Base-by-base conservation (phyloP, 192 early-diverging fungal species). In the Coemansia sp. region DNA sequence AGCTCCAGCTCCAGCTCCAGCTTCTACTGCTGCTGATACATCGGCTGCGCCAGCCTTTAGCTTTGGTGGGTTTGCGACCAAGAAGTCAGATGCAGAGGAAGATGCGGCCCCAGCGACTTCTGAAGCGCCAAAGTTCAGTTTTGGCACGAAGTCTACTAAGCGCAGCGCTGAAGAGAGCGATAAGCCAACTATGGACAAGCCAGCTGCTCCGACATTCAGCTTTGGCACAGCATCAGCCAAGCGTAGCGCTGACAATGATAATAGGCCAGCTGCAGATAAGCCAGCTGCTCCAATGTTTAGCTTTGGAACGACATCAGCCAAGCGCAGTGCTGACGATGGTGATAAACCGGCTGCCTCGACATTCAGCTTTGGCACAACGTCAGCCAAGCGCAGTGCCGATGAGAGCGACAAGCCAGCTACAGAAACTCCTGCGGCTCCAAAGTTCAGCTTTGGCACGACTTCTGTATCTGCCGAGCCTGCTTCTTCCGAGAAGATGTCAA, bases 371-470 rank as follows among this genome's bases (percentile, higher is more conserved):
- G 58, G 58, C 11, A 31, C 52, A 2, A 25, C 24, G 52, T 15
- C 56, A 21, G 4, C 56, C 3, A 57, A 57, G 31, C 47, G 56
- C 38, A 38, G 36, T 11, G 56, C 56, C 1, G 56, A 57, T 20
- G 56, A 57, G 37, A 12, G 21, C 28, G 52, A 21, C 5, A n/a
- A 54, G 24, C 25, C 52, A 6, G 52, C 52, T 14, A 21, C 25
- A 11, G 28, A 60, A 21, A 61, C 64, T 42, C 46, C 63, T 17
- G 47, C 56, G 21, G 31, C 23, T 21, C 51, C 52, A 1, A 50
- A 55, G 21, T 64, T 64, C n/a, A 60, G 46, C 12, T 73, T 67
- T 61, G 61, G 66, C 36, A 49, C 24, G 44, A 40, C 55, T 3
- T 8, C 52, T 28, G 23, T 26, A 6, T 2, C 37, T 9, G 63